phyloP scores from a whole-genome alignment of 169 alveolate species.

The Nephromyces sp. region DNA sequence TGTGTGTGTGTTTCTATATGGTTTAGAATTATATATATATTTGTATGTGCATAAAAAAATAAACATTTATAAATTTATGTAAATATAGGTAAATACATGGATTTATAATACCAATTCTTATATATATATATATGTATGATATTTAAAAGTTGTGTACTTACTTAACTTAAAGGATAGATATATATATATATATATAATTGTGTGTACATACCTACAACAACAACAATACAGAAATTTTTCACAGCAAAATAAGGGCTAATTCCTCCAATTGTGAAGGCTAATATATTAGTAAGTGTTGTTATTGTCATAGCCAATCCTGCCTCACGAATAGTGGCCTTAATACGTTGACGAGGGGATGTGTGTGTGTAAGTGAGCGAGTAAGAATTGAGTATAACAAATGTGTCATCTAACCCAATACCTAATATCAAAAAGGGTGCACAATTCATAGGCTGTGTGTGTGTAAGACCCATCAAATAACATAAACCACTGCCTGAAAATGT shows the following conservation, averaged over 20 bases:
- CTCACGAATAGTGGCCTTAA: slow-evolving; percentile 55
- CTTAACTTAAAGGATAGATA: no score
- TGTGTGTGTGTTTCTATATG: no score
- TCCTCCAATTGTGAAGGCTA: slow-evolving; percentile 64
- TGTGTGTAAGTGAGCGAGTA: slow-evolving; percentile 51
- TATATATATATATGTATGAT: no score
- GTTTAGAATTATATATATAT: no score
- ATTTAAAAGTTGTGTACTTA: no score
- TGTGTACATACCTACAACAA: slow-evolving; percentile 46
- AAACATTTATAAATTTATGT: no score
- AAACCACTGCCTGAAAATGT: slow-evolving; percentile 61
- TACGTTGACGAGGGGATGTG: slow-evolving; percentile 51
- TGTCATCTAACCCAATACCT: slow-evolving; percentile 68
- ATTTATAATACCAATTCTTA: no score
- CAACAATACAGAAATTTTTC: slow-evolving; percentile 54
- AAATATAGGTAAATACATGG: no score
- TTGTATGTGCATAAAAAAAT: no score
- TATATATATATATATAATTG: no score
- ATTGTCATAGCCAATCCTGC: slow-evolving; percentile 62
- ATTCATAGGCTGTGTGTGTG: slow-evolving; percentile 56
- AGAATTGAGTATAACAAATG: slow-evolving; percentile 57
- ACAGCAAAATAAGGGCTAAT: slow-evolving; percentile 59
- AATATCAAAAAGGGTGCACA: slow-evolving; percentile 64
- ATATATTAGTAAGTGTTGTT: slow-evolving; percentile 60
- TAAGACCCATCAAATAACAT: slow-evolving; percentile 55